Evolutionary conservation across 2,329 filamentous ascomycete species (phyloP).

Genomic region (Paecilomyces sp.): DNA sequence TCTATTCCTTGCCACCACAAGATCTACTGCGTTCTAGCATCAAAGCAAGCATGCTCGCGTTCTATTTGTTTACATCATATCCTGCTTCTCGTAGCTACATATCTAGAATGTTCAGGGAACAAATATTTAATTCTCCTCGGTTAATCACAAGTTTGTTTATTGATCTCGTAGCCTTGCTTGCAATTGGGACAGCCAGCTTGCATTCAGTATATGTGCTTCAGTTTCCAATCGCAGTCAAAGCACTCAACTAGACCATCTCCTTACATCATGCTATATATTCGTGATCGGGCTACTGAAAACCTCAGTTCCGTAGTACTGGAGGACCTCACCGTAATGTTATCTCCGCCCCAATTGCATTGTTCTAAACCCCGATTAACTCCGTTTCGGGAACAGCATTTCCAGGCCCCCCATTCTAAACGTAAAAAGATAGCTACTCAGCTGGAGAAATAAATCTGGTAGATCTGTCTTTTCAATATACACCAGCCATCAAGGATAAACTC

Average conservation of each 20-base stretch:
- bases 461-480: too few relatives aligned
- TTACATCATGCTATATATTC: too few relatives aligned
- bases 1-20: not conserved
- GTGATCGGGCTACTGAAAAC: not conserved
- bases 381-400: not conserved
- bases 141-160: not conserved
- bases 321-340: not conserved
- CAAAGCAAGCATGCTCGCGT: not conserved
- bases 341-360: not conserved
- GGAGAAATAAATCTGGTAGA: too few relatives aligned
- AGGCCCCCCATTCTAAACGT: not conserved
- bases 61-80: not conserved
- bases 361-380: not conserved
- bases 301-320: not conserved
- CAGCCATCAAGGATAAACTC: not conserved
- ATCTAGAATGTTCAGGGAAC: not conserved
- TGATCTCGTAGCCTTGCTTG: not conserved
- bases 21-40: not conserved
- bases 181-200: too few relatives aligned
- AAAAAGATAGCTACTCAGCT: too few relatives aligned
- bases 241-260: too few relatives aligned
- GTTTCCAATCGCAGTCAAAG: too few relatives aligned
- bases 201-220: too few relatives aligned
- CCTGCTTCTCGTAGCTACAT: not conserved
- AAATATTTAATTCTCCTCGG: not conserved